phyloP scores from a whole-genome alignment of 306 rosid species.

The Vigna unguiculata region DNA sequence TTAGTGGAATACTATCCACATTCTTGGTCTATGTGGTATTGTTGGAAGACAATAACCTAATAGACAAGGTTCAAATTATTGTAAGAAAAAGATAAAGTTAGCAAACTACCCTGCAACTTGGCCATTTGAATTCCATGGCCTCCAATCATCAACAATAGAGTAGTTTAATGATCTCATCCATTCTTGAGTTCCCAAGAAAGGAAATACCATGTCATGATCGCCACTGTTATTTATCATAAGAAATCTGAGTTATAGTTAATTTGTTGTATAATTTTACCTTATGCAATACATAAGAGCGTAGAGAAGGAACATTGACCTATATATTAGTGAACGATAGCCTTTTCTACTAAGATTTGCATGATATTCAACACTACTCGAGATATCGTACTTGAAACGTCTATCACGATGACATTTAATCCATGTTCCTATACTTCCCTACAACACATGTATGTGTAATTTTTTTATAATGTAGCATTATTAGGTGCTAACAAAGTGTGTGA shows the following conservation, averaged over 20 bases:
- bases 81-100: not conserved
- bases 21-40: no score
- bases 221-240: conserved; percentile 51
- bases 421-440: conserved; percentile 63
- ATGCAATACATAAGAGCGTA: not conserved
- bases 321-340: conserved; percentile 68
- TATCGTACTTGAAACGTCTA: not conserved
- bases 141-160: conserved; percentile 76
- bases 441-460: not conserved
- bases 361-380: conserved; percentile 39
- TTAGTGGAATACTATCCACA: no score
- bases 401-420: conserved; percentile 58
- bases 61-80: no score
- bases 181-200: conserved; percentile 62
- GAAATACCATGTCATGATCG: conserved; percentile 56
- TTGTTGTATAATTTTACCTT: no score
- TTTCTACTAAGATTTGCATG: conserved; percentile 62
- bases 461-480: no score
- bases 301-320: conserved; percentile 50
- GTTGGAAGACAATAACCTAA: no score
- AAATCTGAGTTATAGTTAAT: no score
- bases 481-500: no score
- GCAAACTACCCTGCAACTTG: conserved; percentile 71
- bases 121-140: conserved; percentile 59
- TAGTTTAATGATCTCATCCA: conserved; percentile 71